These are phyloP conservation scores for Neurospora pannonica DNA, from an alignment of 495 filamentous ascomycete genomes.

Conservation along the genomic window DNA sequence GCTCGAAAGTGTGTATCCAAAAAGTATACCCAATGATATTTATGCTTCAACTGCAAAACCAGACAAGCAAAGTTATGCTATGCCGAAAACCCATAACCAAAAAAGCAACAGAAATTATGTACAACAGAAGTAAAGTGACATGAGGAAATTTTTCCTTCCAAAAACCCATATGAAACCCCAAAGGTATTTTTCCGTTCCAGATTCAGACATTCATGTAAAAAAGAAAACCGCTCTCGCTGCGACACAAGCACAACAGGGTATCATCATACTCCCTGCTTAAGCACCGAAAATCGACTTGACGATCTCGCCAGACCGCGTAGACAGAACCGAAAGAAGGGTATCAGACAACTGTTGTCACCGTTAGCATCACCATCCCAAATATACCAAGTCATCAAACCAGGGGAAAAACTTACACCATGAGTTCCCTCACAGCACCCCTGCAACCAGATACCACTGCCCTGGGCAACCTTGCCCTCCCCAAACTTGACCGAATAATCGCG, in stretches of 20 bases:
- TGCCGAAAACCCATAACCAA: neutral
- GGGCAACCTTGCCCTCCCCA: conserved; percentile 53
- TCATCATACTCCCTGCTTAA: neutral
- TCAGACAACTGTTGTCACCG: conserved; percentile 50
- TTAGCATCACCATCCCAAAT: neutral
- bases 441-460: conserved; percentile 72
- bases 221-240: neutral
- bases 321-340: conserved; percentile 66
- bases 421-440: conserved; percentile 91
- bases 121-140: conserved; percentile 1
- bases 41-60: neutral
- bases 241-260: neutral
- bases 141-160: neutral
- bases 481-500: conserved; percentile 72
- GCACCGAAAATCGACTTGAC: conserved; percentile 60
- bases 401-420: conserved; percentile 62
- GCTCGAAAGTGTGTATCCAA: neutral
- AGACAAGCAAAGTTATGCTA: neutral
- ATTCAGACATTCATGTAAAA: neutral
- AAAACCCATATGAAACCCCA: neutral
- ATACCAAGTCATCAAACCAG: neutral
- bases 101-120: neutral
- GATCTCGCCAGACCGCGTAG: conserved; percentile 64
- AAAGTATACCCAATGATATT: neutral
- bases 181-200: neutral